Percentiles rank a stretch among this genome's conserved stretches.
Evolutionary conservation across 116 monocot species (phyloP).

Genomic region (Cymodocea nodosa): DNA sequence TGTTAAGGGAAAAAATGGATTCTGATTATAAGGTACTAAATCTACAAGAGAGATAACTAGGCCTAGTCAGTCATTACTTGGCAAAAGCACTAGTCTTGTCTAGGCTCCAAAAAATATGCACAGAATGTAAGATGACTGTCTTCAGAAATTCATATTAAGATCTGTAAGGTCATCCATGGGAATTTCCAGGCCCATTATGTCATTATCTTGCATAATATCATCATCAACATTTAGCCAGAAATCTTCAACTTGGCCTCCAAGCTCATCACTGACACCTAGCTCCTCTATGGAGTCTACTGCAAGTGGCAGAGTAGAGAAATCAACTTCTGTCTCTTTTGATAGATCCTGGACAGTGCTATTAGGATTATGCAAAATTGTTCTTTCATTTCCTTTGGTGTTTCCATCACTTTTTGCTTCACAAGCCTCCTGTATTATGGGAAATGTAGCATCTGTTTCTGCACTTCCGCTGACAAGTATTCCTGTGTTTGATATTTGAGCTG

Average conservation of each 20-base stretch:
- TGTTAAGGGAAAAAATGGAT: too few species aligned
- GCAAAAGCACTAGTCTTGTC: conserved; percentile 13
- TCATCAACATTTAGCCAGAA: conserved; percentile 89
- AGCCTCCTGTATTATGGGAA: conserved; percentile 14
- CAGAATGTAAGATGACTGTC: neutral
- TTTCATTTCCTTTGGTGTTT: conserved; percentile 5
- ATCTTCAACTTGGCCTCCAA: conserved; percentile 67
- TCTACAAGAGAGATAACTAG: too few species aligned
- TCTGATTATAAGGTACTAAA: too few species aligned
- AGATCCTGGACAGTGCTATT: conserved; percentile 8
- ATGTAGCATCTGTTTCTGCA: conserved; percentile 19
- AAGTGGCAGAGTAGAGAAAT: conserved; percentile 40
- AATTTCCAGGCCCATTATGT: conserved; percentile 67
- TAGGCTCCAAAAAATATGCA: conserved; percentile 67
- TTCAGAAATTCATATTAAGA: conserved; percentile 58
- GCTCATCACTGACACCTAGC: conserved; percentile 36
- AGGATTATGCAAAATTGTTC: neutral
- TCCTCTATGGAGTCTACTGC: conserved; percentile 45
- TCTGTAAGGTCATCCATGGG: conserved; percentile 95
- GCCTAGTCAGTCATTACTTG: conserved; percentile 13
- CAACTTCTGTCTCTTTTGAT: conserved; percentile 30
- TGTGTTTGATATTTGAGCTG: conserved; percentile 46
- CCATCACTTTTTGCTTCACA: conserved; percentile 15
- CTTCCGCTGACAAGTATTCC: conserved; percentile 26
- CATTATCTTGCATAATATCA: conserved; percentile 47